Base-by-base conservation (phyloP, 106 monocot genomes). In the Platanthera zijinensis region DNA sequence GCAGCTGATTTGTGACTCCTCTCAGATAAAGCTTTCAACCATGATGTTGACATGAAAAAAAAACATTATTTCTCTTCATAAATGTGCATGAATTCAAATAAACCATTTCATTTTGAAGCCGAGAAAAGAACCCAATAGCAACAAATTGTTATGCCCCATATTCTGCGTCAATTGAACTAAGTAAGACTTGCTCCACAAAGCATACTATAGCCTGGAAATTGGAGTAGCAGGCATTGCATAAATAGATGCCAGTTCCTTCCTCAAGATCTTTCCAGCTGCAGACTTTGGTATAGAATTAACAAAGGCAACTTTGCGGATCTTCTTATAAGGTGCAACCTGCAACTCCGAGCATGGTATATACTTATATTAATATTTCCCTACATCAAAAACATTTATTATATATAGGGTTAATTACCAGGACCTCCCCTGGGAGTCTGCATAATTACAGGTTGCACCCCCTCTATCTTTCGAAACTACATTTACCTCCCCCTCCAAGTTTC, bases 291-390 rank as follows among this genome's bases (percentile, higher is more conserved):
- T 78, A 17, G 85, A 74, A 10, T 71, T 46, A 19, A 85, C 70
- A 32, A 85, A 85, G 0, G 70, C 63, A 0, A 85, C 81, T 50
- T 69, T 76, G 6, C 81, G 77, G 19, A 85, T 81, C 46, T 85
- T 85, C 75, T 85, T 85, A 46, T 85, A 81, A 4, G 85, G 85
- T 10, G 81, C 81, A 71, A 85, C 85, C 85, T 85, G 56, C 28
- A 76, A 75, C 39, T 39, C 39, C 0, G 39, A 39, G 39, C 39
- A 39, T 39, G 3, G 39, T 39, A 39, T 39, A 39, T 39, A 39
- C 39, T 2, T 39, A 39, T 39, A 39, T 39, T 39, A 39, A 39
- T 39, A 39, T 39, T 39, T 39, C 3, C 39, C 39, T 39, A 39
- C 39, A 39, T 39, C 39, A 39, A 39, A 39, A 0, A 39, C 39